Conservation (phyloP, 257 asterid genomes). For the Ophiorrhiza pumila region DNA sequence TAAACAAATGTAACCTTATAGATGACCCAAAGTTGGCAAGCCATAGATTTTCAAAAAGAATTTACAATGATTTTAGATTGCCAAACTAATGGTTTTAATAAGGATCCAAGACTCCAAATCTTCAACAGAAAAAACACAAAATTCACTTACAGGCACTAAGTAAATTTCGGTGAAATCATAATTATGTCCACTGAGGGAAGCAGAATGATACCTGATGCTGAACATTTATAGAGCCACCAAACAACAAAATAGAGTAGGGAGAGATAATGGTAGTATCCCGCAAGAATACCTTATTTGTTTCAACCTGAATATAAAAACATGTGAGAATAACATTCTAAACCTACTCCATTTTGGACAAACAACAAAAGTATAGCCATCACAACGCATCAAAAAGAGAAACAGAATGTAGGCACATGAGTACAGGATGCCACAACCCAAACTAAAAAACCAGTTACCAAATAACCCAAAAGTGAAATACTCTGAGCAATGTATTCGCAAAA, state of each 20-base stretch:
- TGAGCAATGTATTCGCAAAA: neutral
- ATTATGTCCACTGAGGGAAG: slow-evolving; percentile 8
- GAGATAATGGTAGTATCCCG: slow-evolving; percentile 87
- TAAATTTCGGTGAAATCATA: neutral
- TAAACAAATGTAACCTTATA: neutral
- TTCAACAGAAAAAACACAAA: neutral
- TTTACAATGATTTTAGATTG: neutral
- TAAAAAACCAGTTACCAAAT: neutral
- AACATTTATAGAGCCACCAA: slow-evolving; percentile 84
- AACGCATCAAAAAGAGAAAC: neutral
- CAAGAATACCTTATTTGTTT: slow-evolving; percentile 79
- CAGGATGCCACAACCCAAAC: neutral
- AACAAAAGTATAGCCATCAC: slow-evolving; percentile 2
- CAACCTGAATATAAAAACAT: slow-evolving; percentile 61
- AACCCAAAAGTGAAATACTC: neutral
- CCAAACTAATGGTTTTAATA: neutral
- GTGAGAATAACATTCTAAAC: slow-evolving; percentile 12
- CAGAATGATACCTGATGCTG: slow-evolving; percentile 75
- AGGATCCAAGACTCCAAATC: neutral
- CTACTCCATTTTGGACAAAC: slow-evolving; percentile 12
- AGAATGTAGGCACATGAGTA: neutral
- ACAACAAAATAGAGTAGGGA: slow-evolving; percentile 84
- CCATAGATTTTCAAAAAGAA: neutral
- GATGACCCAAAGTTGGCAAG: neutral
- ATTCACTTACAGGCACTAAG: neutral